These are phyloP conservation scores for Claviceps humidiphila DNA, from an alignment of 2,329 filamentous ascomycete genomes.

Conservation along the genomic window DNA sequence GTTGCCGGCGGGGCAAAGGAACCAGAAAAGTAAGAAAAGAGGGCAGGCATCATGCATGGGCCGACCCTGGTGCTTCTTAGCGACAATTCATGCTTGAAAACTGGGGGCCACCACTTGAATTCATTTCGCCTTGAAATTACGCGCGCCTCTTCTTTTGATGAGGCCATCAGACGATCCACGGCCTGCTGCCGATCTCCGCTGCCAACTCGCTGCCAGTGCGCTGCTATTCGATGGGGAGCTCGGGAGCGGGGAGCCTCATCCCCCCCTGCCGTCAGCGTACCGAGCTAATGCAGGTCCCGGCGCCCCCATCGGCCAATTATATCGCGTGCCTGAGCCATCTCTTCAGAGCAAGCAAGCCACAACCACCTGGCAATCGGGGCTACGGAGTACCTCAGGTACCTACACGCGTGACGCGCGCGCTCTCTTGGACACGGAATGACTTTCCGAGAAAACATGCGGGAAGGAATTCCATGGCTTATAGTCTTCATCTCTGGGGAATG, in stretches of 20 bases:
- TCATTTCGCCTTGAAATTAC: slow-evolving; percentile 1
- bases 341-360: slow-evolving; percentile 6
- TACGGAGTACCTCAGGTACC: no score
- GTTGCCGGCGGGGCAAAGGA: background rate
- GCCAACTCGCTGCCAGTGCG: background rate
- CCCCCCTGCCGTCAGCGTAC: background rate
- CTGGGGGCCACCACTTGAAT: background rate
- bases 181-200: background rate
- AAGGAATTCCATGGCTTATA: no score
- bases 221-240: slow-evolving; percentile 2
- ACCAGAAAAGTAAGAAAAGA: background rate
- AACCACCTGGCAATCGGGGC: background rate
- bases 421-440: no score
- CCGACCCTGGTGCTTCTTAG: background rate
- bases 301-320: slow-evolving; percentile 5
- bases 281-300: slow-evolving; percentile 8
- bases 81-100: background rate
- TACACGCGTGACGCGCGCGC: no score
- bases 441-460: no score
- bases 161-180: background rate
- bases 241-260: no score
- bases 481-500: no score
- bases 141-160: background rate
- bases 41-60: background rate
- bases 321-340: slow-evolving; percentile 1